A percentile compares a stretch with the other conserved stretches of the same genome.
Conservation (phyloP, 495 filamentous ascomycete species). For the Cercophora newfieldiana region DNA sequence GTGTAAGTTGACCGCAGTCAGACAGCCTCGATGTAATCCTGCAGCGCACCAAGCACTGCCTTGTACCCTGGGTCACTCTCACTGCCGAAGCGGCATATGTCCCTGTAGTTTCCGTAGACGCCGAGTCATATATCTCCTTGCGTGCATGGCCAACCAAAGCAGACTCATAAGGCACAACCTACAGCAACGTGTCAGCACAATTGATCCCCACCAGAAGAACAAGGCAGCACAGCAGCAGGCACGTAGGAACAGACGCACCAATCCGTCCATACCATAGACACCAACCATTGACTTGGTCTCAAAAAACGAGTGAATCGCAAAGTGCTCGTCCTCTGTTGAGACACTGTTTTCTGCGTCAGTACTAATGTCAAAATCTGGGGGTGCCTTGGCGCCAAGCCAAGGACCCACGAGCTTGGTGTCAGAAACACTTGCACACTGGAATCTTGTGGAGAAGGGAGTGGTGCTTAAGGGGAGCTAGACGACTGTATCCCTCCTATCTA, state of each 20-base stretch:
- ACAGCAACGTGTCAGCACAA: neutral
- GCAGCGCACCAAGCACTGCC: neutral
- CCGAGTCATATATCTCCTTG: neutral
- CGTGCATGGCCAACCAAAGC: neutral
- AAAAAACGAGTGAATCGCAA: neutral
- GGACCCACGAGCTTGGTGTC: too few relatives aligned
- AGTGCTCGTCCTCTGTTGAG: conserved; percentile 3
- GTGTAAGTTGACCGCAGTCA: too few relatives aligned
- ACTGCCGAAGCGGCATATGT: neutral
- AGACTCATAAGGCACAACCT: conserved; percentile 2
- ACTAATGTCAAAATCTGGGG: too few relatives aligned
- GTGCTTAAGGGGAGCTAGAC: too few relatives aligned
- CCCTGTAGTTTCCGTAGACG: neutral
- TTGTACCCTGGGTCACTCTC: conserved; percentile 1
- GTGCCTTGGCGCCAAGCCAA: too few relatives aligned
- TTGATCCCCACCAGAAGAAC: neutral
- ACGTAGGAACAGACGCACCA: neutral
- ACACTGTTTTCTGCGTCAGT: too few relatives aligned
- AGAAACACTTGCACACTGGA: too few relatives aligned
- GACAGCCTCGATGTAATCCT: conserved; percentile 10
- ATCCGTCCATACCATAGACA: neutral
- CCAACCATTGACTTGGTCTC: neutral
- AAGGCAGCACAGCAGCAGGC: neutral
- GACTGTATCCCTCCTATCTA: too few relatives aligned
- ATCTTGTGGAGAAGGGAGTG: too few relatives aligned